Evolutionary conservation across 371 early-diverging fungal species (phyloP).

Genomic region (Rhizomucor miehei): DNA sequence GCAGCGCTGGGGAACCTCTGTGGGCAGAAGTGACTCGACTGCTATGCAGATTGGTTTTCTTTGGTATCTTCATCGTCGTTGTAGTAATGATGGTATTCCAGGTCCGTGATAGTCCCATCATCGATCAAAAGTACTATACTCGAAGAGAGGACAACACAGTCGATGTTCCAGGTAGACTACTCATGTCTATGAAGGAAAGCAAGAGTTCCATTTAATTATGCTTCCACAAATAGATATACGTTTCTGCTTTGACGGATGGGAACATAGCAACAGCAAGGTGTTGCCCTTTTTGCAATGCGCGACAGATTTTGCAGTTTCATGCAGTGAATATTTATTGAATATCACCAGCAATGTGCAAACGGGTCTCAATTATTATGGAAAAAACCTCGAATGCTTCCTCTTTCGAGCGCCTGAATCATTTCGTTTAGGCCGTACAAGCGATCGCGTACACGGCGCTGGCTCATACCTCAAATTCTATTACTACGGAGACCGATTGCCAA

Average conservation of each 20-base stretch:
- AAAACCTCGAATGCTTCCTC: conserved; percentile 17
- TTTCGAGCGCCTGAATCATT: conserved; percentile 18
- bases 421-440: conserved; percentile 11
- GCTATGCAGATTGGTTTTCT: conserved; percentile 16
- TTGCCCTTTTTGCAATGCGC: conserved; percentile 21
- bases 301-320: conserved; percentile 29
- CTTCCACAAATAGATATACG: conserved; percentile 20
- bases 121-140: conserved; percentile 25
- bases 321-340: conserved; percentile 19
- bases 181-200: neutral
- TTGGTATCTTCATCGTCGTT: conserved; percentile 14
- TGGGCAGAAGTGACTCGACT: conserved; percentile 33
- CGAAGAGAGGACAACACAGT: conserved; percentile 14
- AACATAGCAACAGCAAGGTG: neutral
- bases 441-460: conserved; percentile 13
- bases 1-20: conserved; percentile 32
- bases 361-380: conserved; percentile 25
- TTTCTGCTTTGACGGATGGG: conserved; percentile 35
- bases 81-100: conserved; percentile 22
- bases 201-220: neutral
- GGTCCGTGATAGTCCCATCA: conserved; percentile 30
- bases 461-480: conserved; percentile 28
- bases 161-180: conserved; percentile 28
- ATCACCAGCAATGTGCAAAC: conserved; percentile 20
- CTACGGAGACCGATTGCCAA: conserved; percentile 13